These are phyloP conservation scores for Xanthoparmelia taractica DNA, from an alignment of 495 filamentous ascomycete genomes.

Conservation along the genomic window DNA sequence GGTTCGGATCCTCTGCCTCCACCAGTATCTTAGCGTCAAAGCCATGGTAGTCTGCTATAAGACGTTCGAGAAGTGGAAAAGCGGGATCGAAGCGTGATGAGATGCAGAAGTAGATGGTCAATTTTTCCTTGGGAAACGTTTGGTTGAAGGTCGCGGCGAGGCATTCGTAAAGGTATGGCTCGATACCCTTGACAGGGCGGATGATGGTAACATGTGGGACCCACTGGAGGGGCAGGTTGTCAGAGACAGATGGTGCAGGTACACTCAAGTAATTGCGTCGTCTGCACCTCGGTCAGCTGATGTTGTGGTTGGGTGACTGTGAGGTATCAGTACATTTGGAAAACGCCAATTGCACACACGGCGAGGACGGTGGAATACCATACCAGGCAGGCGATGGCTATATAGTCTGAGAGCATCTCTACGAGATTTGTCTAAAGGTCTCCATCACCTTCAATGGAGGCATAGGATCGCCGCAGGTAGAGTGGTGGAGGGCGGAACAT, in stretches of 20 bases:
- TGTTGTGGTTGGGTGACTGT: slow-evolving; percentile 20
- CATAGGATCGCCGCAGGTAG: background rate
- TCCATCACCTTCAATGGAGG: background rate
- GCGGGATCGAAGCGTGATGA: slow-evolving; percentile 70
- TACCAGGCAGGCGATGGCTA: slow-evolving; percentile 47
- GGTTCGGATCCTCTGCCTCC: slow-evolving; percentile 79
- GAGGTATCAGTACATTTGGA: slow-evolving; percentile 47
- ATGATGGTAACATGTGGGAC: slow-evolving; percentile 86
- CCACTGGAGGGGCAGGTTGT: slow-evolving; percentile 24
- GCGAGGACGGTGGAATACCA: slow-evolving; percentile 51
- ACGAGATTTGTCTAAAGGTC: background rate
- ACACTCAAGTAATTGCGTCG: slow-evolving; percentile 39
- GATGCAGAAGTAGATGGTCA: slow-evolving; percentile 80
- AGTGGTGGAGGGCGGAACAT: background rate
- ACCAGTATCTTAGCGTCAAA: slow-evolving; percentile 68
- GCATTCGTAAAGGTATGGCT: slow-evolving; percentile 84
- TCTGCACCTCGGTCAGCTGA: slow-evolving; percentile 31
- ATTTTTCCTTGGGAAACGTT: slow-evolving; percentile 64
- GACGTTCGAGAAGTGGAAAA: slow-evolving; percentile 59
- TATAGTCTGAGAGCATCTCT: slow-evolving; percentile 8
- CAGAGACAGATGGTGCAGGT: slow-evolving; percentile 33
- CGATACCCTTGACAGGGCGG: slow-evolving; percentile 87
- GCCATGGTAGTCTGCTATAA: slow-evolving; percentile 64
- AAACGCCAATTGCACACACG: slow-evolving; percentile 52
- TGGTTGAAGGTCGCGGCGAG: slow-evolving; percentile 85